phyloP scores from a whole-genome alignment of 768 basidiomycete species.

The Gloeostereum incarnatum region DNA sequence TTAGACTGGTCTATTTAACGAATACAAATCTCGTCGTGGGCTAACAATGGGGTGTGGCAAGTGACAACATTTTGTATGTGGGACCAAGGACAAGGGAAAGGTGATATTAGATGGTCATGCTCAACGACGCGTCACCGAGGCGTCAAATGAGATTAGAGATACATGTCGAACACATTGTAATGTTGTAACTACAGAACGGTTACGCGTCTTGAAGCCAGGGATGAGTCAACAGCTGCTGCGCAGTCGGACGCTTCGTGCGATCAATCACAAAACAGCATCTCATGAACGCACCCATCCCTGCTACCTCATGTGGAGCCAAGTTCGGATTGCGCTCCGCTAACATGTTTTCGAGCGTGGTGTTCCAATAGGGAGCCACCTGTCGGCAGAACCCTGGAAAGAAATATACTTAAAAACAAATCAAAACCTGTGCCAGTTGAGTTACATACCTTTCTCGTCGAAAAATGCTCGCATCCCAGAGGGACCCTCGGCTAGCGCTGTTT shows the following conservation, averaged over 20 bases:
- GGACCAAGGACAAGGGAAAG: too few relatives aligned
- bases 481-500: constrained; percentile 6
- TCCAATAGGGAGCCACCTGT: constrained; percentile 6
- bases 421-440: too few relatives aligned
- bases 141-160: too few relatives aligned
- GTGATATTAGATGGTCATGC: too few relatives aligned
- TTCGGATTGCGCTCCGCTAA: constrained; percentile 10
- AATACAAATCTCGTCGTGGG: too few relatives aligned
- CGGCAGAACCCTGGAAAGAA: constrained; percentile 6
- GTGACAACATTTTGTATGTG: too few relatives aligned
- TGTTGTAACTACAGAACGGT: too few relatives aligned
- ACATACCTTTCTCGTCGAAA: neutral
- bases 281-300: constrained; percentile 10
- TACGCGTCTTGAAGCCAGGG: constrained; percentile 7
- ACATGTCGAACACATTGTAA: too few relatives aligned
- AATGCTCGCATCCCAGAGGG: neutral
- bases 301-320: constrained; percentile 9
- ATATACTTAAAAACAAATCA: neutral
- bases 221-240: constrained; percentile 14
- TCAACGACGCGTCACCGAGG: too few relatives aligned
- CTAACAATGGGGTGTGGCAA: too few relatives aligned
- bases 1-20: too few relatives aligned
- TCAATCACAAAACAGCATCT: constrained; percentile 14
- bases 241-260: constrained; percentile 14
- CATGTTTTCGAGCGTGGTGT: constrained; percentile 7